Base-by-base conservation (phyloP, 768 basidiomycete species). In the Mycena latifolia region DNA sequence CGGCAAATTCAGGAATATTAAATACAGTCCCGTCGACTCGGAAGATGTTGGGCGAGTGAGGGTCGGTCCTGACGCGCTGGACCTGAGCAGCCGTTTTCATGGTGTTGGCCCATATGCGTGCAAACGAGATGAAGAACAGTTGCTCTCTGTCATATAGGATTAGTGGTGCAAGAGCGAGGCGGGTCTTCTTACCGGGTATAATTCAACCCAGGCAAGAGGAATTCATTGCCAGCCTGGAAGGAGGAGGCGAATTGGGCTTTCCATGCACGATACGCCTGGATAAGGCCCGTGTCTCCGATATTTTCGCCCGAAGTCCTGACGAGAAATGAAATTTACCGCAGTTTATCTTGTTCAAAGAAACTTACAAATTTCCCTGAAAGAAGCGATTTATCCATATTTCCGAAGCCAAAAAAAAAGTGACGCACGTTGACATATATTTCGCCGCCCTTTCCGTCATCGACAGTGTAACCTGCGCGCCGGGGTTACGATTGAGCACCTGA, bases 191-290 rank as follows among this genome's bases (percentile, higher is more conserved):
- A 89, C 92, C 90, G 86, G 2, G 92, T 92, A 72, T 85, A 92
- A 53, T 86, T 80, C 65, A 98, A 77, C 20, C 96, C 96, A 14
- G 96, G 96, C 18, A 98, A 86, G 24, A 92, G 77, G 71, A 88
- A 90, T 73, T 95, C 92, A 35, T 83, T 82, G 0, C 88, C 89
- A 11, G 79, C 83, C 52, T 84, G 75, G 57, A 84, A 78, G 1
- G 91, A 79, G 1, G 91, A 77, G 52, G 86, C 77, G 72, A 50
- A 92, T 64, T 94, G 92, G 18, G 84, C 83, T 76, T 93, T 90
- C 98, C 98, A 99, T 20, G 98, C 98, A 14, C 92, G 86, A 77
- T 89, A 97, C 0, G 96, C 89, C 76, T 95, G 94, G 47, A 95
- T 89, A 22, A 95, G 78, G 14, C 93, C 93, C 0, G 86, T 86